These are phyloP conservation scores for Waltiozyma sp. DNA, from an alignment of 1,139 yeast species.

Conservation along the genomic window DNA sequence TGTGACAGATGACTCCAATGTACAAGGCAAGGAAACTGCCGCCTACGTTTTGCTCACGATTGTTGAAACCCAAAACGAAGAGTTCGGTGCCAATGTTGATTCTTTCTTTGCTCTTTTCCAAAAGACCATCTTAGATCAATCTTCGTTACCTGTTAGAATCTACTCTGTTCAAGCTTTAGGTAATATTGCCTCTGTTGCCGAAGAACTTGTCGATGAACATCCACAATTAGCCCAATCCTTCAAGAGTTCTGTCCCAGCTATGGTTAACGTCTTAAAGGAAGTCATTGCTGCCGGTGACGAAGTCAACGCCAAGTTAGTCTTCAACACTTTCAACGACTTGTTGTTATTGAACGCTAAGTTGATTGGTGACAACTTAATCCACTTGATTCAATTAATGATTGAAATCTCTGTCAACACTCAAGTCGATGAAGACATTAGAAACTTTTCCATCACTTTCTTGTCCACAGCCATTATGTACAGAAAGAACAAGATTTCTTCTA, in stretches of 20 bases:
- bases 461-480: slow-evolving; percentile 65
- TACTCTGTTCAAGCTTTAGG: slow-evolving; percentile 80
- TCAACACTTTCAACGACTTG: slow-evolving; percentile 78
- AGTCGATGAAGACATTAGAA: slow-evolving; percentile 73
- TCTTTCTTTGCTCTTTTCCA: slow-evolving; percentile 65
- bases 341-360: slow-evolving; percentile 66
- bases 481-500: slow-evolving; percentile 52
- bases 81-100: slow-evolving; percentile 48
- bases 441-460: slow-evolving; percentile 76
- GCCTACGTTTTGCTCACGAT: slow-evolving; percentile 69
- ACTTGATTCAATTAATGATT: slow-evolving; percentile 60
- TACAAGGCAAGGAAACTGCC: slow-evolving; percentile 71
- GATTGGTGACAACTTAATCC: slow-evolving; percentile 66
- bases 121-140: slow-evolving; percentile 53
- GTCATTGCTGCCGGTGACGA: slow-evolving; percentile 62
- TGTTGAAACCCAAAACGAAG: slow-evolving; percentile 63
- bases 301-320: slow-evolving; percentile 63
- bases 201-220: slow-evolving; percentile 34
- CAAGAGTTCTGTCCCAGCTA: slow-evolving; percentile 60
- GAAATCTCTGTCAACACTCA: slow-evolving; percentile 61
- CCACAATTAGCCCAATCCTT: slow-evolving; percentile 42
- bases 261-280: slow-evolving; percentile 74
- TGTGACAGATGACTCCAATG: slow-evolving; percentile 45
- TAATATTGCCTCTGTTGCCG: slow-evolving; percentile 58
- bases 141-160: slow-evolving; percentile 66